These are phyloP conservation scores for Ceratocystiopsis minuta DNA, from an alignment of 2,329 filamentous ascomycete species.

Conservation along the genomic window DNA sequence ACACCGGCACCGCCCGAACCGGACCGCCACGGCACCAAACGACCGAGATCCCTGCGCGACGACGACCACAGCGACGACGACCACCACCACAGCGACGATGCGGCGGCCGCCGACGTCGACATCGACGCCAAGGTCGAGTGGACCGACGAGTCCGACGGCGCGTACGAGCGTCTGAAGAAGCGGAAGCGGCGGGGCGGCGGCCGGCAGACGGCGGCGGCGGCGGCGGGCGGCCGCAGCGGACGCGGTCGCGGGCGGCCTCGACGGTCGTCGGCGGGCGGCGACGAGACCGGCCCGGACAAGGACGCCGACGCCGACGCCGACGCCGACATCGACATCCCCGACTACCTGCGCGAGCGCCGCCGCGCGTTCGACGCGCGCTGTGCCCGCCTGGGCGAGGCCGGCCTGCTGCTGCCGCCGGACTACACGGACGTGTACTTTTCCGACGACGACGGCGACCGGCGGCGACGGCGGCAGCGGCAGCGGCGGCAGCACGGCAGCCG, in stretches of 20 bases:
- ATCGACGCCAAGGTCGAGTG: slow-evolving; percentile 24
- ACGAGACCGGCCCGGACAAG: slow-evolving; percentile 21
- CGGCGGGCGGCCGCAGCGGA: too few relatives aligned
- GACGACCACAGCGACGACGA: too few relatives aligned
- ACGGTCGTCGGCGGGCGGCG: neutral
- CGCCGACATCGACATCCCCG: slow-evolving; percentile 40
- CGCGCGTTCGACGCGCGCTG: slow-evolving; percentile 47
- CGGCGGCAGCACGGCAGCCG: neutral
- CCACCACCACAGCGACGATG: slow-evolving; percentile 4
- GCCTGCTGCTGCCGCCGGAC: slow-evolving; percentile 58
- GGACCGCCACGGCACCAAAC: too few relatives aligned
- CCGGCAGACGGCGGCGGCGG: neutral
- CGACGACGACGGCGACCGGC: slow-evolving; percentile 30
- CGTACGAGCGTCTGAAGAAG: slow-evolving; percentile 47
- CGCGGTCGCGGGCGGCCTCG: too few relatives aligned
- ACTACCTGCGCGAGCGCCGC: slow-evolving; percentile 54
- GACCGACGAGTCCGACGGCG: slow-evolving; percentile 41
- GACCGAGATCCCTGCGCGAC: too few relatives aligned
- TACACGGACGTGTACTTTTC: slow-evolving; percentile 63
- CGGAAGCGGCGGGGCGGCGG: slow-evolving; percentile 32
- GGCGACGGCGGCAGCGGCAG: slow-evolving; percentile 4
- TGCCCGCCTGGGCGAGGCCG: slow-evolving; percentile 43
- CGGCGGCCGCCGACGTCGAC: slow-evolving; percentile 17
- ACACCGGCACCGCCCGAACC: too few relatives aligned
- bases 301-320: slow-evolving; percentile 13